Evolutionary conservation across 2,329 filamentous ascomycete genomes (phyloP), one percentile per base, ranked within the genome.

Genomic region (Penicillium sp.): DNA sequence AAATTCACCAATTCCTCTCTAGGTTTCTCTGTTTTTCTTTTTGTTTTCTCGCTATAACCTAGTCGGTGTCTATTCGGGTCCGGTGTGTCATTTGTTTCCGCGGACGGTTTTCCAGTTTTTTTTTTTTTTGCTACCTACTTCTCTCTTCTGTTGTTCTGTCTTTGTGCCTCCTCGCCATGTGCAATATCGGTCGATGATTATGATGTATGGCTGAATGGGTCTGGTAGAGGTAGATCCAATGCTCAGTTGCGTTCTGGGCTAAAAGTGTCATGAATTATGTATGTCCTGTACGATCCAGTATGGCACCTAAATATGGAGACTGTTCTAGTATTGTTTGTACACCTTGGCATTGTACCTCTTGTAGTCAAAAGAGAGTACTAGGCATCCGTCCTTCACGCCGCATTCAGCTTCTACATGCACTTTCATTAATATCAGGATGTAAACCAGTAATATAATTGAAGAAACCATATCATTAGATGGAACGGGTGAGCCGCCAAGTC

Each of bases 1-100:
- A 71, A 72, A 72, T 66, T 64, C 63, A 68, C 64, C 66, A 68
- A 69, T 68, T 68, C 65, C 50, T 68, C 60, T 65, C 61, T 62
- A 60, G 56, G 59, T 53, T 60, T 47, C 51, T 58, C 53, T 61
- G 48, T 54, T 59, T 60, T 59, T 46, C 16, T 59, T 53, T 53
- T 63, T 55, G 60, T 53, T 60, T 61, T 46, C 46, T 59, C 59
- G 53, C 41, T 62, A 33, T 44, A 60, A 52, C 59, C 61, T 64
- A 59, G 58, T 62, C 52, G 59, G 60, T 63, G 58, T 67, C 60
- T 63, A 61, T 63, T 62, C 55, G 60, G 65, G 60, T 62, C 48
- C 50, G 61, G 55, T 63, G 59, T 64, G 57, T 58, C 55, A 61
- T 21, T 50, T 55, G 52, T 55, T 61, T 64, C 52, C 54, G 54